These are phyloP conservation scores for Globisporangium paddicum DNA, from an alignment of 352 stramenopile species.

Conservation along the genomic window DNA sequence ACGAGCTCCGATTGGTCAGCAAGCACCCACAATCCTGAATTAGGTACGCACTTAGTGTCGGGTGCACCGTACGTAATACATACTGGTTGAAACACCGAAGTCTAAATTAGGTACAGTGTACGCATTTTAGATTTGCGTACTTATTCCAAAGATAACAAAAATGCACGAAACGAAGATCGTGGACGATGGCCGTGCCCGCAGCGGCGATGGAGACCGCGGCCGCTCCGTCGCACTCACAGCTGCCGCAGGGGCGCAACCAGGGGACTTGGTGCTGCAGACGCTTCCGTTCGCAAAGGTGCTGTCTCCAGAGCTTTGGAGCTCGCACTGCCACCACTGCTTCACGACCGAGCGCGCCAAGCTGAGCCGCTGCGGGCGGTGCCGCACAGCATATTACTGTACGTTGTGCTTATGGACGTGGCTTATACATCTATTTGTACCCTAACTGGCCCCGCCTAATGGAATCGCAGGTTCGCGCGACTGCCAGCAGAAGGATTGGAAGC, in stretches of 20 bases:
- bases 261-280: slow-evolving; percentile 30
- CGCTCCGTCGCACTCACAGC: slow-evolving; percentile 26
- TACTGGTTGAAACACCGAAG: too few species aligned
- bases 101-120: too few species aligned
- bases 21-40: too few species aligned
- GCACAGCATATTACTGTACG: slow-evolving; percentile 59
- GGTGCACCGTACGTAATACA: too few species aligned
- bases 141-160: neutral
- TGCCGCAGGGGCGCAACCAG: slow-evolving; percentile 8
- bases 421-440: too few species aligned
- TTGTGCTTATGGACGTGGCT: neutral
- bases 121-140: too few species aligned
- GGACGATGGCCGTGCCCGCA: neutral
- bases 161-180: neutral
- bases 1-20: too few species aligned
- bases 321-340: slow-evolving; percentile 68
- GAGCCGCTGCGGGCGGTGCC: slow-evolving; percentile 55
- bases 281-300: slow-evolving; percentile 36
- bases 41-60: too few species aligned
- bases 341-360: slow-evolving; percentile 17
- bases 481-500: slow-evolving; percentile 58
- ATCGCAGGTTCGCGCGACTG: slow-evolving; percentile 53
- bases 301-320: slow-evolving; percentile 43
- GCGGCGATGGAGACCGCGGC: slow-evolving; percentile 23
- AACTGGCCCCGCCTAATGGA: neutral